These are phyloP conservation scores for Botryosphaeria dothidea DNA, from an alignment of 2,329 filamentous ascomycete species.

Conservation along the genomic window DNA sequence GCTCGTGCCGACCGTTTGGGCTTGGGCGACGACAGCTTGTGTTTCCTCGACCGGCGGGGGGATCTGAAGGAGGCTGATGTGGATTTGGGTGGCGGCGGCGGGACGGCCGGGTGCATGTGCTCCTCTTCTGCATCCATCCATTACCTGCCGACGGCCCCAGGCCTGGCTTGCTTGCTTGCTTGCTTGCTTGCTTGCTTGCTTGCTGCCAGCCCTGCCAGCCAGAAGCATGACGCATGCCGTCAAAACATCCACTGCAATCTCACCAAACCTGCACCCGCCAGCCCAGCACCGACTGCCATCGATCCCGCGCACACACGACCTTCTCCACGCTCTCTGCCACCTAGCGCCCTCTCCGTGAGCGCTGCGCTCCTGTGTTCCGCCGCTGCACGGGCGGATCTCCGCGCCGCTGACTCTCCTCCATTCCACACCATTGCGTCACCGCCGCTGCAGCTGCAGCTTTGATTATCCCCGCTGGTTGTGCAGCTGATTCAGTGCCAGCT, in stretches of 20 bases:
- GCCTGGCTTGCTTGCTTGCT: not conserved
- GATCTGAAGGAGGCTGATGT: not conserved
- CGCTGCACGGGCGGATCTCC: constrained; percentile 10
- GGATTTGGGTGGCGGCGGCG: constrained; percentile 1
- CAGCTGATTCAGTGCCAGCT: not conserved
- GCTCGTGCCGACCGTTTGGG: not conserved
- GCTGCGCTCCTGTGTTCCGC: not conserved
- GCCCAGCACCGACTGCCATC: not conserved
- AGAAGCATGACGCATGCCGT: constrained; percentile 1
- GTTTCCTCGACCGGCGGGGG: not conserved
- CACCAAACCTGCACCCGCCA: not conserved
- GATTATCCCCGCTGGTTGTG: not conserved
- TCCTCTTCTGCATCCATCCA: not conserved
- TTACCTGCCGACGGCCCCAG: not conserved
- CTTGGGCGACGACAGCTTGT: not conserved
- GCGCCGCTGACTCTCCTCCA: not conserved
- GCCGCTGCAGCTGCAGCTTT: not conserved
- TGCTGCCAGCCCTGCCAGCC: too few species aligned
- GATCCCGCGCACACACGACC: not conserved
- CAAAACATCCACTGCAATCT: constrained; percentile 2
- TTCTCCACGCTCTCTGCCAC: not conserved
- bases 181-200: not conserved
- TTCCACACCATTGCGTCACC: not conserved
- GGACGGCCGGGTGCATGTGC: constrained; percentile 11
- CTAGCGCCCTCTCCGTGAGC: not conserved